These are phyloP conservation scores for Colletotrichum spaethianum DNA, from an alignment of 2,329 filamentous ascomycete species.

Conservation along the genomic window DNA sequence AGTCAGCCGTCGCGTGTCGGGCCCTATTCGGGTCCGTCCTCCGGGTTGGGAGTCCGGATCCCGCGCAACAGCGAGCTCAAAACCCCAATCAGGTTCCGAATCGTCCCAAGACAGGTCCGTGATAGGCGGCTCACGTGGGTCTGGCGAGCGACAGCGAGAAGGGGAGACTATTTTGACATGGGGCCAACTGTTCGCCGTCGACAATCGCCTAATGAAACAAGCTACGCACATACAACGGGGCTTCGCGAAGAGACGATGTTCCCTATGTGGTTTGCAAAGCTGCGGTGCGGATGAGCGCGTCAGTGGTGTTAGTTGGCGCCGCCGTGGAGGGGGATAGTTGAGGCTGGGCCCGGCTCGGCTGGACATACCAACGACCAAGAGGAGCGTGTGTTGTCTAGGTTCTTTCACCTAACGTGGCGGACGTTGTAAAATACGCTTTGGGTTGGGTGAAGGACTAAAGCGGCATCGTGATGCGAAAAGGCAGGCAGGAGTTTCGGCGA, in stretches of 20 bases:
- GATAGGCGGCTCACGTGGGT: neutral
- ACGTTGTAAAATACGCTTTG: constrained; percentile 12
- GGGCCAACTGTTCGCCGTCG: constrained; percentile 17
- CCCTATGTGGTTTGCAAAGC: constrained; percentile 5
- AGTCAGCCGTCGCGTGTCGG: neutral
- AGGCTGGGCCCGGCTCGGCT: neutral
- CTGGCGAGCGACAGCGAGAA: too few relatives aligned
- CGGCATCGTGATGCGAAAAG: constrained; percentile 19
- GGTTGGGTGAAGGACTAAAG: constrained; percentile 5
- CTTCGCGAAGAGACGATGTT: neutral
- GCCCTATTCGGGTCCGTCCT: neutral
- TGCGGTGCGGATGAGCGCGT: neutral
- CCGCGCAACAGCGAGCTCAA: neutral
- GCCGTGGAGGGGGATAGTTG: neutral
- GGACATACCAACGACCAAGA: neutral
- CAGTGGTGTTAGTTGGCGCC: too few relatives aligned
- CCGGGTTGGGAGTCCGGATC: neutral
- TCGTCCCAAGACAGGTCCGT: neutral
- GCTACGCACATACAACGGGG: neutral
- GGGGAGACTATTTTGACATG: neutral
- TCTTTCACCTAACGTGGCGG: constrained; percentile 1
- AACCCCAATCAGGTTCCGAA: neutral
- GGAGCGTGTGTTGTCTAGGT: neutral
- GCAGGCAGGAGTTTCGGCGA: neutral
- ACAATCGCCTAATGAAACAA: constrained; percentile 6